These are phyloP conservation scores for Apiospora phragmitis DNA, from an alignment of 2,329 filamentous ascomycete species.

Conservation along the genomic window DNA sequence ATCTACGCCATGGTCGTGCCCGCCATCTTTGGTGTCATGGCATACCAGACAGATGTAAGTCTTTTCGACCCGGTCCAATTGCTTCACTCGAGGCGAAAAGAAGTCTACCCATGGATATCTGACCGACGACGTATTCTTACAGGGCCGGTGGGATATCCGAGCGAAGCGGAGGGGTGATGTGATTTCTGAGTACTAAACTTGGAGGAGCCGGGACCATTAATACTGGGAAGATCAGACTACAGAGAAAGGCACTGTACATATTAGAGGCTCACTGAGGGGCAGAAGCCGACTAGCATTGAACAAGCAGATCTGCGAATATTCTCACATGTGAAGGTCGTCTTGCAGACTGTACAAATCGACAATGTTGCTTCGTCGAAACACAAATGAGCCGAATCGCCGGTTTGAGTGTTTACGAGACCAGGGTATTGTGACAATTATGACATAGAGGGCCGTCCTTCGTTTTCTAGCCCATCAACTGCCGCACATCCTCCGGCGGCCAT, in stretches of 20 bases:
- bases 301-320: not conserved
- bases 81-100: not conserved
- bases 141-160: slow-evolving; percentile 86
- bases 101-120: not conserved
- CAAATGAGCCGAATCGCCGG: not conserved
- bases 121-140: slow-evolving; percentile 11
- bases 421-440: not conserved
- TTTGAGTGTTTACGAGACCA: not conserved
- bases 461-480: slow-evolving; percentile 88
- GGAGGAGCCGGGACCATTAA: slow-evolving; percentile 9
- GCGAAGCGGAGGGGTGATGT: slow-evolving; percentile 87
- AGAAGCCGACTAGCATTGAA: not conserved
- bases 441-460: not conserved
- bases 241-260: not conserved
- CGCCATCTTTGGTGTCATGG: slow-evolving; percentile 66
- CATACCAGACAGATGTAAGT: slow-evolving; percentile 85
- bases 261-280: not conserved
- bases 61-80: not conserved
- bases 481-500: slow-evolving; percentile 90
- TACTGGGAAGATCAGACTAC: not conserved
- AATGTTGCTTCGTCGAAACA: not conserved
- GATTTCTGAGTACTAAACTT: slow-evolving; percentile 70
- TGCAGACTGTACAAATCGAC: too few species aligned
- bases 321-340: not conserved
- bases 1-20: slow-evolving; percentile 77